Evolutionary conservation across 176 grass and related monocot genomes (phyloP).

Genomic region (Poa annua): DNA sequence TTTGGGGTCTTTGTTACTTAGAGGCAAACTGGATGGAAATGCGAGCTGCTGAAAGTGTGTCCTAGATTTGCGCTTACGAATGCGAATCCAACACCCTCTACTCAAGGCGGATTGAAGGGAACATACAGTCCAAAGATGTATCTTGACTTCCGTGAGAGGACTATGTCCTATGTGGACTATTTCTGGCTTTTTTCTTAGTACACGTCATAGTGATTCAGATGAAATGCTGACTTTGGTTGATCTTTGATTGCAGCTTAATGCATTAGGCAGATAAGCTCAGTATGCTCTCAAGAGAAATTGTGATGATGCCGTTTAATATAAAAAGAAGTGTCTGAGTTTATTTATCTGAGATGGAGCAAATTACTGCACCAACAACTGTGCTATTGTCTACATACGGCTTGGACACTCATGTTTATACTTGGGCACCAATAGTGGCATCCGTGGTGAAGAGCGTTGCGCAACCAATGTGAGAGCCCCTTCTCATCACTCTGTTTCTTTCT

Average conservation of each 20-base stretch:
- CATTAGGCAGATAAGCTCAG: neutral
- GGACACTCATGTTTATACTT: no score
- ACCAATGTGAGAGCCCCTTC: no score
- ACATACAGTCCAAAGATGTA: neutral
- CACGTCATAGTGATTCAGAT: neutral
- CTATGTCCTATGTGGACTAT: conserved; percentile 21
- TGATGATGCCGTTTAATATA: neutral
- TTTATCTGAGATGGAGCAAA: no score
- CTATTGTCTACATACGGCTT: no score
- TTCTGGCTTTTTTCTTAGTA: neutral
- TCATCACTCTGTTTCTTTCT: no score
- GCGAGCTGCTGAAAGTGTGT: neutral
- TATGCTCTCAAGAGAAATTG: neutral
- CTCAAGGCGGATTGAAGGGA: neutral
- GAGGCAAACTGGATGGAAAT: neutral
- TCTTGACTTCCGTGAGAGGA: neutral
- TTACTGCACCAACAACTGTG: no score
- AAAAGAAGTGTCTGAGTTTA: neutral
- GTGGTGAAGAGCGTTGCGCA: no score
- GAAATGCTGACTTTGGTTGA: neutral
- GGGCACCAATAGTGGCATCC: no score
- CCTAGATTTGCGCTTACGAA: neutral
- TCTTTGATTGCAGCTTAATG: neutral
- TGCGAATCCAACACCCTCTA: neutral
- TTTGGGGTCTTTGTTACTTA: neutral